These are phyloP conservation scores for Paecilomyces variotii DNA, from an alignment of 2,329 filamentous ascomycete species.

Conservation along the genomic window DNA sequence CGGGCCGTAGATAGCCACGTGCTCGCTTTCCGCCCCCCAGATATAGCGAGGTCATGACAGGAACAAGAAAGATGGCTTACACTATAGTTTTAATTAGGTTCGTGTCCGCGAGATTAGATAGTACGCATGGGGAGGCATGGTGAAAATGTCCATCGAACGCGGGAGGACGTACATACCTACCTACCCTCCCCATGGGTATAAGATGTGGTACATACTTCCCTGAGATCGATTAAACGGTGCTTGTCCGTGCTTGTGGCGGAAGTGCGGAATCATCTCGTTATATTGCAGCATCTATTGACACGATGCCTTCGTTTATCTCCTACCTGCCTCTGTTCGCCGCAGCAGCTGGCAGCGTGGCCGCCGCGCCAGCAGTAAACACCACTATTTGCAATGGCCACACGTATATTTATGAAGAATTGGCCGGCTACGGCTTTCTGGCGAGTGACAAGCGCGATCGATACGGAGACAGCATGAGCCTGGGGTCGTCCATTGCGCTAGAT, in stretches of 20 bases:
- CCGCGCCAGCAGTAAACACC: conserved; percentile 28
- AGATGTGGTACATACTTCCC: background rate
- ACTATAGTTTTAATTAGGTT: background rate
- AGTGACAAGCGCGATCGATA: conserved; percentile 56
- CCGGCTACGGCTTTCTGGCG: conserved; percentile 57
- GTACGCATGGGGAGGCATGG: background rate
- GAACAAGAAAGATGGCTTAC: background rate
- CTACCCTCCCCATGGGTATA: background rate
- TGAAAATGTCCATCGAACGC: background rate
- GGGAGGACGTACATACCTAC: background rate
- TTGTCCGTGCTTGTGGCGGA: background rate
- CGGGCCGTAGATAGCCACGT: background rate
- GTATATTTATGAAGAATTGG: conserved; percentile 60
- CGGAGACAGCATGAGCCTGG: conserved; percentile 61
- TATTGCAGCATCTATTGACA: background rate
- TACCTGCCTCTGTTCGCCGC: background rate
- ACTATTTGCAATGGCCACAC: conserved; percentile 53
- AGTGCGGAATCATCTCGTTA: background rate
- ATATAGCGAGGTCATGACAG: background rate
- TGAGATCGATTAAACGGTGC: background rate
- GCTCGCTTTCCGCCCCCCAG: background rate
- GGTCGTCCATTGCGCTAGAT: conserved; percentile 58
- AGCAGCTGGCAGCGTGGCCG: background rate
- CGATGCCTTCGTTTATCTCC: background rate
- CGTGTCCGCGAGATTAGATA: background rate